A percentile compares a stretch with the other conserved stretches of the same genome.
Conservation (phyloP, 805 yeast genomes). For the Saccharomyces kudriavzevii region DNA sequence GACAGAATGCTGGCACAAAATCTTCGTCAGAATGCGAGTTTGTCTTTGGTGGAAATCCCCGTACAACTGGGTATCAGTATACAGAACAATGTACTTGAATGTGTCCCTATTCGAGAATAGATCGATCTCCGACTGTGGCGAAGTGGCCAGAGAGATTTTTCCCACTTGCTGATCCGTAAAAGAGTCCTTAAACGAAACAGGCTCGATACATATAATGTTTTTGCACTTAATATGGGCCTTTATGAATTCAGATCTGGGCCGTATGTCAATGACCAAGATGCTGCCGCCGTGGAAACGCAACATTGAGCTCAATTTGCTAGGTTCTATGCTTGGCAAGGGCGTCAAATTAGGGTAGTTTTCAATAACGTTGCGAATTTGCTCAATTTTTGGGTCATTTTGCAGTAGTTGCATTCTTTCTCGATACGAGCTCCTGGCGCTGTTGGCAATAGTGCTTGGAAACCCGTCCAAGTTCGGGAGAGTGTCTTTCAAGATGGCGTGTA, state of each 20-base stretch:
- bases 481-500: constrained; percentile 7
- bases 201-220: constrained; percentile 65
- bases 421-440: constrained; percentile 1
- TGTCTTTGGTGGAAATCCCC: constrained; percentile 5
- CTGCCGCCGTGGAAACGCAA: constrained; percentile 2
- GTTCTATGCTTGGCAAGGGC: background rate
- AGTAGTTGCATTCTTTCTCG: constrained; percentile 2
- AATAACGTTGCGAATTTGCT: constrained; percentile 1
- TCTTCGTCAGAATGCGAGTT: constrained; percentile 3
- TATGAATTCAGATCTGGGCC: constrained; percentile 51
- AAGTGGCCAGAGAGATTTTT: constrained; percentile 43
- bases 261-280: constrained; percentile 53
- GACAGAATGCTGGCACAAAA: constrained; percentile 6
- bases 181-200: constrained; percentile 42
- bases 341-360: constrained; percentile 5
- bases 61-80: constrained; percentile 20
- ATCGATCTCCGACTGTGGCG: constrained; percentile 45
- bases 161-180: constrained; percentile 56
- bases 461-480: constrained; percentile 8
- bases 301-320: constrained; percentile 6
- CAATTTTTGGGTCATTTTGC: constrained; percentile 7
- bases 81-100: constrained; percentile 58
- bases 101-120: constrained; percentile 43
- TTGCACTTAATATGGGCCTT: constrained; percentile 51
- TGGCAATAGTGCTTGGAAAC: background rate